Conservation (phyloP, 108 stramenopile genomes). For the Cyclotella atomus region DNA sequence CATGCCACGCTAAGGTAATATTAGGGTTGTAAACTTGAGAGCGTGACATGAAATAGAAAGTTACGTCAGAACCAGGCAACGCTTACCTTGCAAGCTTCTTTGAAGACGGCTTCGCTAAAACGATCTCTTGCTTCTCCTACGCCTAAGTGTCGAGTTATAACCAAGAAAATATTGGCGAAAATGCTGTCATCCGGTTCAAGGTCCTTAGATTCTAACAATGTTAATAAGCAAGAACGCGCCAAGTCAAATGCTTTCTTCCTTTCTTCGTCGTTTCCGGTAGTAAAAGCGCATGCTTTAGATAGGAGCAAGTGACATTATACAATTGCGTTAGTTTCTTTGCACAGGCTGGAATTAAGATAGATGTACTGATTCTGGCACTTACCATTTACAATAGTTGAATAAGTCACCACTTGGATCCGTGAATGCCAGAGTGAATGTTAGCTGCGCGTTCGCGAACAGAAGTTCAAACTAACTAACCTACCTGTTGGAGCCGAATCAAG, state of each 20-base stretch:
- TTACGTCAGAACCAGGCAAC: no score
- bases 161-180: constrained; percentile 39
- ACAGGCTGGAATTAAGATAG: no score
- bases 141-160: constrained; percentile 30
- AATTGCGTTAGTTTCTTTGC: no score
- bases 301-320: background rate
- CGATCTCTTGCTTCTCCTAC: constrained; percentile 30
- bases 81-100: constrained; percentile 34
- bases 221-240: constrained; percentile 35
- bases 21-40: no score
- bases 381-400: constrained; percentile 47
- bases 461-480: no score
- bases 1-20: constrained; percentile 21
- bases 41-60: no score
- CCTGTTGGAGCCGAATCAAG: constrained; percentile 37
- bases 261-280: constrained; percentile 21
- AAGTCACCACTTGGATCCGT: constrained; percentile 39
- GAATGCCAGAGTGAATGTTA: no score
- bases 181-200: constrained; percentile 24
- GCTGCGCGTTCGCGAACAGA: no score
- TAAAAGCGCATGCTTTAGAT: constrained; percentile 37
- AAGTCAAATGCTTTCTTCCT: constrained; percentile 47
- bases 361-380: background rate
- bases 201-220: constrained; percentile 27
- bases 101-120: constrained; percentile 35